Evolutionary conservation across 208 protist genomes (phyloP).

Genomic region (Trypanosoma theileri): DNA sequence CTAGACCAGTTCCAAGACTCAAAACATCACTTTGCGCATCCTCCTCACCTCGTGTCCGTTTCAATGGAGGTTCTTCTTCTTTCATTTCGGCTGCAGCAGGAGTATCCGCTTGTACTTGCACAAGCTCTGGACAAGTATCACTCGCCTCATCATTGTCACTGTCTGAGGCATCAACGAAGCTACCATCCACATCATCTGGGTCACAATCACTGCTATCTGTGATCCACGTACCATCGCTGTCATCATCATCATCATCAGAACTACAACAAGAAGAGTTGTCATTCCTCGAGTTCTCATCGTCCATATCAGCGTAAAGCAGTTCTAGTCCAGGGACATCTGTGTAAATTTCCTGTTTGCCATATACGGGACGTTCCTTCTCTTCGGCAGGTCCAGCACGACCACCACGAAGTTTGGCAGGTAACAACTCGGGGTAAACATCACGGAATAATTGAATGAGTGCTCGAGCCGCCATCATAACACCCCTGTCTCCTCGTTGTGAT

Average conservation of each 20-base stretch:
- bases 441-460: constrained; percentile 95
- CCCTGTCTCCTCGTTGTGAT: constrained; percentile 92
- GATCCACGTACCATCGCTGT: constrained; percentile 65
- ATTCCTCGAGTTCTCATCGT: constrained; percentile 28
- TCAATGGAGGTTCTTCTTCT: constrained; percentile 15
- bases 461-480: constrained; percentile 95
- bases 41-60: constrained; percentile 11
- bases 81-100: constrained; percentile 11
- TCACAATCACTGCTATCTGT: constrained; percentile 70
- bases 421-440: constrained; percentile 93
- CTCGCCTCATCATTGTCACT: constrained; percentile 40
- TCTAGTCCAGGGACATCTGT: constrained; percentile 87
- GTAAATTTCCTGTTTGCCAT: constrained; percentile 68
- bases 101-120: constrained; percentile 7
- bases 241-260: constrained; percentile 31
- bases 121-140: constrained; percentile 66
- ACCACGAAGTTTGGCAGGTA: constrained; percentile 93
- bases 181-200: constrained; percentile 70
- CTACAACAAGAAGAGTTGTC: constrained; percentile 1
- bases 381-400: constrained; percentile 40
- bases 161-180: constrained; percentile 65
- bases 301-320: constrained; percentile 59
- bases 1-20: not conserved
- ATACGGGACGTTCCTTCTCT: constrained; percentile 46
- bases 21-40: constrained; percentile 17